Percentiles rank a stretch among this genome's conserved stretches.
These are phyloP conservation scores for Salix exigua DNA, from an alignment of 345 rosid genomes.

Conservation along the genomic window DNA sequence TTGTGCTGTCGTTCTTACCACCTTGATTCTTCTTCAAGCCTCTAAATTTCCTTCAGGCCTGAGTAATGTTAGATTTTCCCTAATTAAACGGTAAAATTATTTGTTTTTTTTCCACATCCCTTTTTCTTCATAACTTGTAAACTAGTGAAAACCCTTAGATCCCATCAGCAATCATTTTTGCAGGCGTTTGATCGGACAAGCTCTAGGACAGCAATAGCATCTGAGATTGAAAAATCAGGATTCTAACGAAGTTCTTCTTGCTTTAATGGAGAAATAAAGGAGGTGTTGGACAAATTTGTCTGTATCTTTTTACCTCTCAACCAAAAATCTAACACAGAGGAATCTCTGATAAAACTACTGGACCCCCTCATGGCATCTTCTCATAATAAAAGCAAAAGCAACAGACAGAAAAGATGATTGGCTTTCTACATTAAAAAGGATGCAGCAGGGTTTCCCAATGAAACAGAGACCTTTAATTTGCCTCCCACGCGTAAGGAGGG, in stretches of 20 bases:
- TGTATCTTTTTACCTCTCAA: not conserved
- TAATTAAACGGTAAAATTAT: not conserved
- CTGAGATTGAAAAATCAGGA: not conserved
- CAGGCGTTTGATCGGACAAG: not conserved
- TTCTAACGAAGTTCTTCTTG: not conserved
- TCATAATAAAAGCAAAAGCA: constrained; percentile 39
- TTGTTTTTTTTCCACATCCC: not conserved
- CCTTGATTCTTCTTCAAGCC: not conserved
- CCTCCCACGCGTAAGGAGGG: constrained; percentile 35
- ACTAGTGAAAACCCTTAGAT: not conserved
- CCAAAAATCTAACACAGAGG: not conserved
- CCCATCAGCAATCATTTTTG: not conserved
- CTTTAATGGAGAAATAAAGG: not conserved
- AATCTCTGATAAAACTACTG: constrained; percentile 12
- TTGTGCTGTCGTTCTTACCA: not conserved
- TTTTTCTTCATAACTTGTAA: not conserved
- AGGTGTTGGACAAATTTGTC: not conserved
- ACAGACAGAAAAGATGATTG: constrained; percentile 28
- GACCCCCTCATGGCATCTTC: constrained; percentile 18
- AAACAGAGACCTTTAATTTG: constrained; percentile 19
- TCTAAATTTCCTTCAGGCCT: not conserved
- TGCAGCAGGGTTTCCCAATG: constrained; percentile 13
- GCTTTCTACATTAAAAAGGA: constrained; percentile 37
- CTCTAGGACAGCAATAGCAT: not conserved
- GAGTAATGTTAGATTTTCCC: not conserved